phyloP scores from a whole-genome alignment of 192 early-diverging fungal species.

The Lobosporangium transversale region DNA sequence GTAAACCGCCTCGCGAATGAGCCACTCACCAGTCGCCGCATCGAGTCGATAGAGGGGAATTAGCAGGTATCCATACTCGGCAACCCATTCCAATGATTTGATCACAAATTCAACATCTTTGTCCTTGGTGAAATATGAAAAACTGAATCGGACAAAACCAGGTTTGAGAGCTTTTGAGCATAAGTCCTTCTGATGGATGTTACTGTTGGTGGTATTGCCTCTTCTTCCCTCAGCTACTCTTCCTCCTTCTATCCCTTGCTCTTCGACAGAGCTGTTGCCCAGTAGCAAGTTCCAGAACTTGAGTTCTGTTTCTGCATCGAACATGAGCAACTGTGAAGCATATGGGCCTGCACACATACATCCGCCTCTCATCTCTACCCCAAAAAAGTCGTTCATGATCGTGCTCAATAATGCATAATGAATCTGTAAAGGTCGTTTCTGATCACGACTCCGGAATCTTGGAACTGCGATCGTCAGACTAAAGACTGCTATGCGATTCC shows the following conservation, averaged over 20 bases:
- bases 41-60: conserved; percentile 42
- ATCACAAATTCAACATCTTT: conserved; percentile 56
- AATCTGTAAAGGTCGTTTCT: conserved; percentile 22
- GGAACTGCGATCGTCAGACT: conserved; percentile 34
- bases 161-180: conserved; percentile 42
- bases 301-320: conserved; percentile 27
- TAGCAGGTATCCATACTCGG: conserved; percentile 35
- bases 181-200: conserved; percentile 24
- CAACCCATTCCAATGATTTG: conserved; percentile 53
- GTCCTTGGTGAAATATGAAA: conserved; percentile 48
- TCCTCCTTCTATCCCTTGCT: too few relatives aligned
- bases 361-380: conserved; percentile 57
- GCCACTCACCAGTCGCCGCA: conserved; percentile 25
- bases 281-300: conserved; percentile 34
- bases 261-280: too few relatives aligned
- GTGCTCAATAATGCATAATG: conserved; percentile 52
- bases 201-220: conserved; percentile 1
- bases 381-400: conserved; percentile 60
- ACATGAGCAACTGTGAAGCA: conserved; percentile 28
- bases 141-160: conserved; percentile 52
- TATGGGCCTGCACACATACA: conserved; percentile 56
- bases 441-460: background rate
- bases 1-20: conserved; percentile 14
- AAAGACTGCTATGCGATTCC: conserved; percentile 36
- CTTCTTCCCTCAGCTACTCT: background rate